Evolutionary conservation across 805 yeast species (phyloP), one percentile per base, ranked within the genome.

Genomic region (Debaryomyces tyrocola): DNA sequence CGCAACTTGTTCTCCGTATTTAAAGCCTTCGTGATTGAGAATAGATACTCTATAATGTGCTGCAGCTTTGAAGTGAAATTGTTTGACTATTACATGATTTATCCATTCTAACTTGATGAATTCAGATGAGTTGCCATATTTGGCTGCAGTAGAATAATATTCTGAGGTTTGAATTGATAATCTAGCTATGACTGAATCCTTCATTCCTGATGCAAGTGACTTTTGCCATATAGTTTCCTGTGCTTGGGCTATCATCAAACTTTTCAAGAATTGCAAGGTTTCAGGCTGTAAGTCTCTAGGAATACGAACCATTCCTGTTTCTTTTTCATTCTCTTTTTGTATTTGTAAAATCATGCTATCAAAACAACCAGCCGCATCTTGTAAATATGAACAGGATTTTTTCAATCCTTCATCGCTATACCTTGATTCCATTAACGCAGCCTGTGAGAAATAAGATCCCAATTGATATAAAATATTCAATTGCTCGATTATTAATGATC

Each of bases 161-260:
- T 74, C 74, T 0, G 87, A 70, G 0, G 82, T 84, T 56, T 84
- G 89, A 4, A 71, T 63, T 0, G 96, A 78, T 38, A 91, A 64
- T 54, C 82, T 79, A 0, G 94, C 76, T 2, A 90, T 65, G 4
- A 82, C 68, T 0, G 84, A 68, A 57, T 86, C 82, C 54, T 83
- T 85, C 55, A 80, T 57, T 10, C 71, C 67, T 14, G 66, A 62
- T 0, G 73, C 63, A 3, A 69, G 44, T 0, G 96, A 90, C 55
- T 84, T 83, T 40, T 78, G 82, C 96, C 97, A 90, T 42, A 85
- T 81, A 10, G 82, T 75, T 58, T 91, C 97, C 63, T 90, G 96
- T 0, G 96, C 94, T 57, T 89, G 96, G 0, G 96, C 94, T 34
- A 87, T 59, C 79, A 80, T 79, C 31, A 90, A 57, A 10, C 60